phyloP scores from a whole-genome alignment of 768 basidiomycete species.

The Epithele typhae region DNA sequence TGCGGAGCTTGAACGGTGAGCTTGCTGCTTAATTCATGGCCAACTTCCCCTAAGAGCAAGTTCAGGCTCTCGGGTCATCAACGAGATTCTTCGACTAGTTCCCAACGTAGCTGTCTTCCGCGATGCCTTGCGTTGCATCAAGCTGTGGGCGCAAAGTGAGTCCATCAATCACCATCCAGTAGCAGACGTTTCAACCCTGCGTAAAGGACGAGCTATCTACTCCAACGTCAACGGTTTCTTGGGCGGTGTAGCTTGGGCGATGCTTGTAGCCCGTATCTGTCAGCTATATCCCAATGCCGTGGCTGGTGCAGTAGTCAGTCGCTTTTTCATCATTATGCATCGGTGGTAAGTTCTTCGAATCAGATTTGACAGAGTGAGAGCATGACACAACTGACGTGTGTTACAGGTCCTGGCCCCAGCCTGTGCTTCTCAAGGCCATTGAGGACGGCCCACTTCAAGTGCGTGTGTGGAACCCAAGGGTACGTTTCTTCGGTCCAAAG shows the following conservation, averaged over 20 bases:
- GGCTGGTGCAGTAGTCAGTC: conserved; percentile 92
- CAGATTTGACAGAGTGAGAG: too few relatives aligned
- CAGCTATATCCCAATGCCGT: conserved; percentile 95
- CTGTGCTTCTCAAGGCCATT: conserved; percentile 92
- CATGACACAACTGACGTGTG: neutral
- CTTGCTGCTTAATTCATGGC: neutral
- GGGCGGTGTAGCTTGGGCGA: conserved; percentile 98
- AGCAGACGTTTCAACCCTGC: neutral
- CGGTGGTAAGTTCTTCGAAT: conserved; percentile 84
- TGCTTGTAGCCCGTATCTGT: conserved; percentile 97
- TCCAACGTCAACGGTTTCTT: conserved; percentile 98
- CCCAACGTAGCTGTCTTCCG: conserved; percentile 96
- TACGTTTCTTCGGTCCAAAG: too few relatives aligned
- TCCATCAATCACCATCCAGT: too few relatives aligned
- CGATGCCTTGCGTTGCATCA: conserved; percentile 91
- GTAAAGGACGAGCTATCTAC: conserved; percentile 87
- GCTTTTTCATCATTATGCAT: conserved; percentile 98
- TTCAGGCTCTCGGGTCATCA: conserved; percentile 91
- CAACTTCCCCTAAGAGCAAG: neutral
- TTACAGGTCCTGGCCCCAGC: conserved; percentile 93
- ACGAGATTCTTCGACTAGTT: conserved; percentile 91
- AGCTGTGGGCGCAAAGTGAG: conserved; percentile 95
- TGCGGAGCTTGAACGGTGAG: conserved; percentile 87
- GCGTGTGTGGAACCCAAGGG: conserved; percentile 97
- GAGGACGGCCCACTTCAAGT: conserved; percentile 92